Evolutionary conservation across 805 yeast species (phyloP), one percentile per base, ranked within the genome.

Genomic region (Cephaloascus fragrans): DNA sequence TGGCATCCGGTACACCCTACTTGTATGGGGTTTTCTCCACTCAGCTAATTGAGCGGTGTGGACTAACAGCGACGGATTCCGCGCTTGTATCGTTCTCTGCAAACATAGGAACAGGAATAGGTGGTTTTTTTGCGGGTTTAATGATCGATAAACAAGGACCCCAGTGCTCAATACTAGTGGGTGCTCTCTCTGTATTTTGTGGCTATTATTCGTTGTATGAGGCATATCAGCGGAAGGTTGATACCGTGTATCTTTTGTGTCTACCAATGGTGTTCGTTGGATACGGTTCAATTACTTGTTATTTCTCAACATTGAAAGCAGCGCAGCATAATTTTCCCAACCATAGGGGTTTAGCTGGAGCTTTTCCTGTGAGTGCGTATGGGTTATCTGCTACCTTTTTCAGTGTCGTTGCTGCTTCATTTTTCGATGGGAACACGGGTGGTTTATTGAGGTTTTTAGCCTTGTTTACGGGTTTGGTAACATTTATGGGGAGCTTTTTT

Each of bases 1-100:
- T 82, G 36, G 87, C 82, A 0, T 71, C 86, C 3, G 90, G 93
- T 2, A 82, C 88, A 2, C 83, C 86, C 0, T 83, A 83, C 48
- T 60, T 81, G 12, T 83, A 77, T 52, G 84, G 89, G 1, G 74
- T 77, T n/a, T 83, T 76, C 51, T 78, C 87, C 1, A 89, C 90
- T 2, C 88, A 83, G 51, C 59, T 83, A 44, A 69, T 80, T 19
- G 59, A 64, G 19, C 60, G 68, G 46, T 74, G 82, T 18, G 69
- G 75, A 1, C 63, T 83, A 19, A 69, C 80, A 0, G 71, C 82
- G 0, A 62, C 75, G 0, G 75, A 75, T 44, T 74, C 87, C 5
- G 83, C 88, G 2, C 68, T 73, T 12, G 63, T 83, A 3, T 76
- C 90, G 0, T 59, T 83, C 29, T 71, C 81, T 0, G 61, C 80